Percentiles rank a stretch among this genome's conserved stretches.
These are phyloP conservation scores for Chiua sp. DNA, from an alignment of 1,284 basidiomycete species.

Conservation along the genomic window DNA sequence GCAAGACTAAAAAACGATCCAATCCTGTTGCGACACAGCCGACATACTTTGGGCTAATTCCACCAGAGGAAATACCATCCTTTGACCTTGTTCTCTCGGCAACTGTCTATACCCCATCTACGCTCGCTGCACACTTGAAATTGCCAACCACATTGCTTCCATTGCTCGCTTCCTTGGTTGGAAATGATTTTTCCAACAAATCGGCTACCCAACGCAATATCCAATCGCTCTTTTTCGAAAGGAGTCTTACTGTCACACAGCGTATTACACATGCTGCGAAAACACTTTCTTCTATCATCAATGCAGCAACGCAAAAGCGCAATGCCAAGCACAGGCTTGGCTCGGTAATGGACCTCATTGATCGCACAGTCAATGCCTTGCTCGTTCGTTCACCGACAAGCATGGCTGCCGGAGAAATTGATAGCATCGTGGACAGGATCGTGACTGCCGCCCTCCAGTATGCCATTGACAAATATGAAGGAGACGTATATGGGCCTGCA, in stretches of 20 bases:
- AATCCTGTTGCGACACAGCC: conserved; percentile 33
- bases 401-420: conserved; percentile 65
- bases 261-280: conserved; percentile 63
- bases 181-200: conserved; percentile 80
- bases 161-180: conserved; percentile 83
- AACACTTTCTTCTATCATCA: conserved; percentile 58
- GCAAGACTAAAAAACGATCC: conserved; percentile 49
- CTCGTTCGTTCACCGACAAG: conserved; percentile 53
- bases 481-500: conserved; percentile 37
- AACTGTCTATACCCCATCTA: conserved; percentile 65
- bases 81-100: conserved; percentile 56
- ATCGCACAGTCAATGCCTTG: conserved; percentile 62
- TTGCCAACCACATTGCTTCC: conserved; percentile 79
- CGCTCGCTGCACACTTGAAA: conserved; percentile 68
- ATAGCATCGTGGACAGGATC: conserved; percentile 66
- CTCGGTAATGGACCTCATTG: conserved; percentile 78
- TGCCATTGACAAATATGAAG: conserved; percentile 63
- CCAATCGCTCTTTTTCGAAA: conserved; percentile 73
- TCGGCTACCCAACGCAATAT: conserved; percentile 51
- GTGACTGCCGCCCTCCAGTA: conserved; percentile 79
- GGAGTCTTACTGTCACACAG: conserved; percentile 55
- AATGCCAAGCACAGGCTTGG: conserved; percentile 59
- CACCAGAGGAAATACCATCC: conserved; percentile 46
- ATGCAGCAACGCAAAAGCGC: conserved; percentile 48
- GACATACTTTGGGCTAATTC: conserved; percentile 56